Percentiles rank a stretch among this genome's conserved stretches.
These are phyloP conservation scores for Petunia axillaris DNA, from an alignment of 257 asterid species.

Conservation along the genomic window DNA sequence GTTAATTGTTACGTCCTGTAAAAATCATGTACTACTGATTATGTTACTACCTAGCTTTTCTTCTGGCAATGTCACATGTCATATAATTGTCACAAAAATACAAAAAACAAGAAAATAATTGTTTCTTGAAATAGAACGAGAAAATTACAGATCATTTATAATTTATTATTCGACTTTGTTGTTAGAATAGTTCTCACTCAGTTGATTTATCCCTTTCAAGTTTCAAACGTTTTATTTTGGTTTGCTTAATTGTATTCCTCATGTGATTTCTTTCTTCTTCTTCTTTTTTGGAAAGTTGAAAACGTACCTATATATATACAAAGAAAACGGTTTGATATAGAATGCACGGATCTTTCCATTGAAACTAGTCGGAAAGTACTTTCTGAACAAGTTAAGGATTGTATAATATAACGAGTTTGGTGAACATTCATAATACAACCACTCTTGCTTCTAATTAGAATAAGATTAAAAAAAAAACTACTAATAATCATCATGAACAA, in stretches of 20 bases:
- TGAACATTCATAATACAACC: neutral
- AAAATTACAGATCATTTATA: neutral
- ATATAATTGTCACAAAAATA: neutral
- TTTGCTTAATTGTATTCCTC: neutral
- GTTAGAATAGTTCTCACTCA: neutral
- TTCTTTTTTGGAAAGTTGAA: too few species aligned
- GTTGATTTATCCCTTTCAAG: neutral
- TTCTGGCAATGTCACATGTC: neutral
- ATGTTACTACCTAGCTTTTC: neutral
- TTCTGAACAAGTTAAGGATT: neutral
- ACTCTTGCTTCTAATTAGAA: neutral
- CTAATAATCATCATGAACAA: neutral
- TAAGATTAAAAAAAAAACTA: neutral
- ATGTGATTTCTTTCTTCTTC: neutral
- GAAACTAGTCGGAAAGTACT: neutral
- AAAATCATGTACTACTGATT: neutral
- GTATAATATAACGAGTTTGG: neutral
- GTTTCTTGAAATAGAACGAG: neutral
- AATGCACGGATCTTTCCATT: neutral
- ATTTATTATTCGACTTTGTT: neutral
- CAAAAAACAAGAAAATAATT: neutral
- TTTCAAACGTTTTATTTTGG: slow-evolving; percentile 5
- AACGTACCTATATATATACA: too few species aligned
- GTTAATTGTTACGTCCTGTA: neutral
- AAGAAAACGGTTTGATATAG: neutral